phyloP scores from a whole-genome alignment of 139 green algal genomes.

The Chlamydomonas sp. region DNA sequence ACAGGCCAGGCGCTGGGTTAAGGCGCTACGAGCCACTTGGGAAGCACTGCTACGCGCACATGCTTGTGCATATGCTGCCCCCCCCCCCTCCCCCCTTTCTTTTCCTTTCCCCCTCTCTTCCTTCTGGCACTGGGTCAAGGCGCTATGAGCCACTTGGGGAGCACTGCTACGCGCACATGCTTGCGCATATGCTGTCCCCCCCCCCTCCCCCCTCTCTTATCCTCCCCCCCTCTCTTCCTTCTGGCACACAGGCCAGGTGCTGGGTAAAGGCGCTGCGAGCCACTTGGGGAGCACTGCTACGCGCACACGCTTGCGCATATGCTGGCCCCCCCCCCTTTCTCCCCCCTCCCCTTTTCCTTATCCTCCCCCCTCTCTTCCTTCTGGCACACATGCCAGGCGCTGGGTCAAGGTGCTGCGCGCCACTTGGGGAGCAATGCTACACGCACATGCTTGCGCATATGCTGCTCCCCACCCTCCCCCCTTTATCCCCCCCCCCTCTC shows the following conservation, averaged over 20 bases:
- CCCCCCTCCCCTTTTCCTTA: no score
- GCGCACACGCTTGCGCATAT: conserved; percentile 50
- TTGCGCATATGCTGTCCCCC: neutral
- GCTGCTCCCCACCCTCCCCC: neutral
- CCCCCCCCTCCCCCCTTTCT: no score
- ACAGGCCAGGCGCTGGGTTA: no score
- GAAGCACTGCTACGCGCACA: neutral
- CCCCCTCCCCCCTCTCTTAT: neutral
- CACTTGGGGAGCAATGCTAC: neutral
- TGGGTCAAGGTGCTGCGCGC: no score
- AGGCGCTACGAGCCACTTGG: neutral
- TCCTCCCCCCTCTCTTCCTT: no score
- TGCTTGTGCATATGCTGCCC: neutral
- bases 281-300: conserved; percentile 59
- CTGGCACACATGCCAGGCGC: no score
- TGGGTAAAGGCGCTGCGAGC: conserved; percentile 54
- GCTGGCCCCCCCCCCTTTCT: neutral
- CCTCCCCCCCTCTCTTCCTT: neutral
- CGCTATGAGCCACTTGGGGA: neutral
- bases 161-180: neutral
- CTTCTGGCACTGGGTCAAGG: no score
- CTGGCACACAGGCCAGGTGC: conserved; percentile 23
- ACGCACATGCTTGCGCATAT: neutral
- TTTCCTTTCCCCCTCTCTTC: no score
- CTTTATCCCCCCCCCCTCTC: neutral